A percentile compares a stretch with the other conserved stretches of the same genome.
Conservation (phyloP, 1,139 yeast genomes). For the Hansenula sp. region DNA sequence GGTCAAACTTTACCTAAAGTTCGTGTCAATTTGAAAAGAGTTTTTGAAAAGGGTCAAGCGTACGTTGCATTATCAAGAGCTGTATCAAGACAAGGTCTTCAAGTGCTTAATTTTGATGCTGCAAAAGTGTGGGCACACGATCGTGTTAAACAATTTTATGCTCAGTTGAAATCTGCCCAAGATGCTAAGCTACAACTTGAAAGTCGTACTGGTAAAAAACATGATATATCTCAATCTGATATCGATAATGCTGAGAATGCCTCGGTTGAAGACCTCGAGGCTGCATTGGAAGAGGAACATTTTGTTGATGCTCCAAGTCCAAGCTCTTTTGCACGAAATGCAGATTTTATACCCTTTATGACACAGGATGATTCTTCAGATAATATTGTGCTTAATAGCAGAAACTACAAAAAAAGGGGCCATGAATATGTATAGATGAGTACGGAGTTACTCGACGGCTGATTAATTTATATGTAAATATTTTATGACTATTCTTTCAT, state of each 20-base stretch:
- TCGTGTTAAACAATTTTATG: constrained; percentile 60
- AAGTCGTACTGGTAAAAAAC: background rate
- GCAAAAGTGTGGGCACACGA: constrained; percentile 56
- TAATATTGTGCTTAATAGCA: constrained; percentile 8
- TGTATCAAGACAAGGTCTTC: constrained; percentile 71
- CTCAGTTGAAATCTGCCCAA: constrained; percentile 30
- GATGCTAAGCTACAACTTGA: constrained; percentile 22
- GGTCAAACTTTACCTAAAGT: constrained; percentile 90
- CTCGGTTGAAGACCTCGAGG: constrained; percentile 6
- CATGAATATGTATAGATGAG: constrained; percentile 7
- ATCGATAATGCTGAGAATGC: background rate
- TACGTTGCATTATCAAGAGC: constrained; percentile 92
- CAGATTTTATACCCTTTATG: constrained; percentile 5
- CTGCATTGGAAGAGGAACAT: background rate
- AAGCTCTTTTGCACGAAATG: background rate
- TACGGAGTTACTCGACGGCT: too few species aligned
- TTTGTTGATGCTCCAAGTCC: constrained; percentile 3
- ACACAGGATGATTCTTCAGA: constrained; percentile 5
- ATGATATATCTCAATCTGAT: constrained; percentile 2
- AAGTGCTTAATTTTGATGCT: constrained; percentile 64
- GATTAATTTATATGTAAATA: too few species aligned
- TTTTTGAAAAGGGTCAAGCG: constrained; percentile 93
- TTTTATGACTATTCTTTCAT: background rate
- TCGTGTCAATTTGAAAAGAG: constrained; percentile 68
- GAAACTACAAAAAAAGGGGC: constrained; percentile 3